Evolutionary conservation across 257 asterid genomes (phyloP).

Genomic region (Linderniella brevidens): DNA sequence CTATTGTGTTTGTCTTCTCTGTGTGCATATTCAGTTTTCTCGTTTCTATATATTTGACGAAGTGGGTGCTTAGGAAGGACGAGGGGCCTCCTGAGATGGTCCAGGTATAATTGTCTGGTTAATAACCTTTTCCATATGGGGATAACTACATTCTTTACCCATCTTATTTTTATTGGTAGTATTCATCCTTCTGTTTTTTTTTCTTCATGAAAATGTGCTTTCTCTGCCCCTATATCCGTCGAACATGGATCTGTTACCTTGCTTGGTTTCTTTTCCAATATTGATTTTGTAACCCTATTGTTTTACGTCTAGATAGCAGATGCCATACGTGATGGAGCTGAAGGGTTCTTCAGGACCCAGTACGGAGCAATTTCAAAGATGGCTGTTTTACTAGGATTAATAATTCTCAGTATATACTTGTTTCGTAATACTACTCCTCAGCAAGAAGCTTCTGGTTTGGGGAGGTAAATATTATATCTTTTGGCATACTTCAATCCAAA

Average conservation of each 20-base stretch:
- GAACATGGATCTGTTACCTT: too few relatives aligned
- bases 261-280: neutral
- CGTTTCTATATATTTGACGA: slow-evolving; percentile 58
- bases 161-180: neutral
- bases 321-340: slow-evolving; percentile 99
- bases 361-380: slow-evolving; percentile 91
- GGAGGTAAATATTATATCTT: slow-evolving; percentile 34
- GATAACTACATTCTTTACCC: neutral
- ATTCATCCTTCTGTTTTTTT: too few relatives aligned
- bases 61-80: slow-evolving; percentile 94
- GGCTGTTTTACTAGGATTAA: slow-evolving; percentile 65
- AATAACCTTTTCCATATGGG: slow-evolving; percentile 6
- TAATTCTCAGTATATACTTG: slow-evolving; percentile 65
- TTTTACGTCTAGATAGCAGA: slow-evolving; percentile 71
- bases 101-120: slow-evolving; percentile 37
- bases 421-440: slow-evolving; percentile 83
- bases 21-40: slow-evolving; percentile 79
- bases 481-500: neutral
- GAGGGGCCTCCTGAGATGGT: slow-evolving; percentile 99
- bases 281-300: neutral
- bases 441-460: slow-evolving; percentile 84
- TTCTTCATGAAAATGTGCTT: too few relatives aligned
- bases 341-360: slow-evolving; percentile 95
- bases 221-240: too few relatives aligned
- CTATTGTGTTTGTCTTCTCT: slow-evolving; percentile 74